Percentiles rank a stretch among this genome's conserved stretches.
These are phyloP conservation scores for Botryotinia calthae DNA, from an alignment of 2,329 filamentous ascomycete species.

Conservation along the genomic window DNA sequence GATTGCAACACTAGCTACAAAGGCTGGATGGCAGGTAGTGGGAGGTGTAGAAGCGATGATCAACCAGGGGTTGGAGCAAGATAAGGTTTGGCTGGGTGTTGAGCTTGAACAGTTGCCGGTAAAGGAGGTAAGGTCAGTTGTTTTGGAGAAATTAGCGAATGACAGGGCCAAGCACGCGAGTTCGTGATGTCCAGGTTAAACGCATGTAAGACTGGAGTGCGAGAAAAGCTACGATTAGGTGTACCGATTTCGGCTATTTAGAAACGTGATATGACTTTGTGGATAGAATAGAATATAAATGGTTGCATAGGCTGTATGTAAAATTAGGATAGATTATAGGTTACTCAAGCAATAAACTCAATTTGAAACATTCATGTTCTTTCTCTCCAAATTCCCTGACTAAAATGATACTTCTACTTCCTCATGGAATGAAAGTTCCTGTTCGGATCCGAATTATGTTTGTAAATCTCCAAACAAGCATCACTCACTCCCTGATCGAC, in stretches of 20 bases:
- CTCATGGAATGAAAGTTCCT: neutral
- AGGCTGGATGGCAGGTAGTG: constrained; percentile 33
- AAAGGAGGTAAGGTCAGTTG: constrained; percentile 53
- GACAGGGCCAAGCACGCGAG: neutral
- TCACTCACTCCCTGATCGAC: neutral
- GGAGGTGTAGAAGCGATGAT: constrained; percentile 37
- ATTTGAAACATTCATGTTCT: neutral
- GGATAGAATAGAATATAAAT: neutral
- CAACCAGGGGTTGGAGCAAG: constrained; percentile 37
- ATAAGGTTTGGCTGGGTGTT: constrained; percentile 51
- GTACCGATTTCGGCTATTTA: neutral
- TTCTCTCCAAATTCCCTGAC: neutral
- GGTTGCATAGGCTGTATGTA: neutral
- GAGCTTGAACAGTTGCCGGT: constrained; percentile 56
- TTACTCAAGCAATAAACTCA: neutral
- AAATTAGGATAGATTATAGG: neutral
- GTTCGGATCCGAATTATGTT: neutral
- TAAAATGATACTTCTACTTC: neutral
- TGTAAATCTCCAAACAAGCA: neutral
- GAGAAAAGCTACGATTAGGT: neutral
- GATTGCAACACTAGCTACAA: constrained; percentile 27
- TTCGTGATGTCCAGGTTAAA: neutral
- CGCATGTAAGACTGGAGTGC: neutral
- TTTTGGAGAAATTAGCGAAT: constrained; percentile 38
- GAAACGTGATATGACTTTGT: neutral